phyloP scores from a whole-genome alignment of 768 basidiomycete genomes.

The Filobasidium wieringae region DNA sequence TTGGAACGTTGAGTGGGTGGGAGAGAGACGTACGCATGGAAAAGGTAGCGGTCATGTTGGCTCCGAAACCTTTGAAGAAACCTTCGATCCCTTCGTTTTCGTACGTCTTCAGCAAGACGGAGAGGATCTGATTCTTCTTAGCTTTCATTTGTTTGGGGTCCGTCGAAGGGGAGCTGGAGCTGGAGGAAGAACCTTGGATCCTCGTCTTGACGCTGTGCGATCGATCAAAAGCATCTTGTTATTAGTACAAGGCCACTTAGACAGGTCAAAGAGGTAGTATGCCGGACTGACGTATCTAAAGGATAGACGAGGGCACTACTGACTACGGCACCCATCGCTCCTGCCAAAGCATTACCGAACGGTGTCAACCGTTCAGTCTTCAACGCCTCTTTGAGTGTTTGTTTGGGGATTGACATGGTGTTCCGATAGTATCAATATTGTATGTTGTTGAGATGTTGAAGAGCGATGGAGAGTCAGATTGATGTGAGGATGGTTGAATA shows the following conservation, averaged over 20 bases:
- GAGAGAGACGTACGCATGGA: slow-evolving; percentile 65
- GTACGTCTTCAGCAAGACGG: slow-evolving; percentile 58
- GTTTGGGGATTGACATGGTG: no score
- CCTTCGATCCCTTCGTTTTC: slow-evolving; percentile 69
- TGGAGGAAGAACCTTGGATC: slow-evolving; percentile 60
- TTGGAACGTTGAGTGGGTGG: not conserved
- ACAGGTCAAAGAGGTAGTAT: not conserved
- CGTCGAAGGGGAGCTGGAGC: slow-evolving; percentile 6
- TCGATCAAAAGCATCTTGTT: not conserved
- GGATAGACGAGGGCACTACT: slow-evolving; percentile 7
- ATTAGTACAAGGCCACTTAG: slow-evolving; percentile 52
- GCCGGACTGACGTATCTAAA: slow-evolving; percentile 11
- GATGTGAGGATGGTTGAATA: no score
- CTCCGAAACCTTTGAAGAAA: slow-evolving; percentile 81
- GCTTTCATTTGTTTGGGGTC: slow-evolving; percentile 19
- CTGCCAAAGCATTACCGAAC: slow-evolving; percentile 15
- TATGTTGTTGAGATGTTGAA: no score
- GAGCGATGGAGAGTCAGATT: no score
- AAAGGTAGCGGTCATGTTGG: slow-evolving; percentile 97
- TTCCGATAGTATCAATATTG: no score
- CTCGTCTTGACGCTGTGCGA: slow-evolving; percentile 72
- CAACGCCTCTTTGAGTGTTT: slow-evolving; percentile 4
- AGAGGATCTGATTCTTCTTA: slow-evolving; percentile 46
- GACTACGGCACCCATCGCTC: slow-evolving; percentile 13
- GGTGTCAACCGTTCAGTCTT: slow-evolving; percentile 13